Percentiles rank a stretch among this genome's conserved stretches.
Conservation (phyloP, 2,329 filamentous ascomycete genomes). For the Diaporthe sp. region DNA sequence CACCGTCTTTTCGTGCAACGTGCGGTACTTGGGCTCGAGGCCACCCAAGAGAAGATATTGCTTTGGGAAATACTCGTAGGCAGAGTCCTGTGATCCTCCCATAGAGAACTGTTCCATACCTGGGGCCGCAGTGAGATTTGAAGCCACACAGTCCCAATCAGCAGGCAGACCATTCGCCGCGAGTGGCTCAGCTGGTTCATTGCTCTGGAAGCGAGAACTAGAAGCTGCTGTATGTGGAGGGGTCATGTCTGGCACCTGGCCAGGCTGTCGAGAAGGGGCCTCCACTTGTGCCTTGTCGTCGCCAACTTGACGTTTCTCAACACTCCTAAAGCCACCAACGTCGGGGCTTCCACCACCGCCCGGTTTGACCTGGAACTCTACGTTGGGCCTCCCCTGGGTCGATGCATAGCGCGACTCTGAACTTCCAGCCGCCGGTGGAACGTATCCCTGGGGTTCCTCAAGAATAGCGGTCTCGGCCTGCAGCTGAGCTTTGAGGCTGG, state of each 20-base stretch:
- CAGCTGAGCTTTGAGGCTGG: constrained; percentile 53
- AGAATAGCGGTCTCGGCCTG: constrained; percentile 49
- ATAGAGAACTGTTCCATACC: constrained; percentile 67
- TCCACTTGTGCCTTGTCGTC: not conserved
- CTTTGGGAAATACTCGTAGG: constrained; percentile 79
- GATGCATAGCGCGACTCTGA: not conserved
- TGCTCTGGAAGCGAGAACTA: constrained; percentile 13
- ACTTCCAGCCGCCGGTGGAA: constrained; percentile 41
- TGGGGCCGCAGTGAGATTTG: constrained; percentile 67
- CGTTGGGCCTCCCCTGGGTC: constrained; percentile 41
- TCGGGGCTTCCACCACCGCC: constrained; percentile 45
- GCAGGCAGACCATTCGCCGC: constrained; percentile 51
- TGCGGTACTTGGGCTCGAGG: constrained; percentile 77
- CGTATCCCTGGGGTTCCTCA: constrained; percentile 49
- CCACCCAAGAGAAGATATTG: constrained; percentile 84
- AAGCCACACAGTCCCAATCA: constrained; percentile 67
- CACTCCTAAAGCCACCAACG: constrained; percentile 40
- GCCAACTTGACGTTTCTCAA: constrained; percentile 30
- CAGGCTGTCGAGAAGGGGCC: not conserved
- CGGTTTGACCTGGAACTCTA: constrained; percentile 48
- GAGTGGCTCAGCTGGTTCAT: constrained; percentile 44
- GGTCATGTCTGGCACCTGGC: not conserved
- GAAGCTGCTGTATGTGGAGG: not conserved
- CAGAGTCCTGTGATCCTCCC: constrained; percentile 77
- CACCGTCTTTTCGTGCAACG: constrained; percentile 78